Conservation (phyloP, 2,329 filamentous ascomycete species). For the Talaromyces sp. region DNA sequence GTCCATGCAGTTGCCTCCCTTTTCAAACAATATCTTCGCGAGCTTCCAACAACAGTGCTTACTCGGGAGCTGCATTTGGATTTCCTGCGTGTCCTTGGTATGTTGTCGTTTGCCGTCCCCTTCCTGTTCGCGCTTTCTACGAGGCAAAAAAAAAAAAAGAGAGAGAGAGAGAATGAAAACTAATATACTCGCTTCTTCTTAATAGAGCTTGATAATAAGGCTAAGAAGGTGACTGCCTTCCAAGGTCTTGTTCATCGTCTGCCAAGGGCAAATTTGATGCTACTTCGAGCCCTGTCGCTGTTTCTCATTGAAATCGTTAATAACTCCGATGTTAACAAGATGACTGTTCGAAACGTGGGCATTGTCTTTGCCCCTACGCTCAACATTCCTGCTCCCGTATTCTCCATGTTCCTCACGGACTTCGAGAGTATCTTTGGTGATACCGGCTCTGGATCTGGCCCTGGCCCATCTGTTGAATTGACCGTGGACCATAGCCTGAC, state of each 20-base stretch:
- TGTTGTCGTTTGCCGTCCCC: too few relatives aligned
- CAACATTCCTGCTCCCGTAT: constrained; percentile 93
- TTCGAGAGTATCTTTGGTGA: constrained; percentile 83
- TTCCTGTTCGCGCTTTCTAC: too few relatives aligned
- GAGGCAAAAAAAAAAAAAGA: too few relatives aligned
- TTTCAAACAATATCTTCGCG: constrained; percentile 89
- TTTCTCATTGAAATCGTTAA: constrained; percentile 93
- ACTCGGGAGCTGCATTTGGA: constrained; percentile 88
- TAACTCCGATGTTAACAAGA: constrained; percentile 89
- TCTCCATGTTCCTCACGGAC: constrained; percentile 90
- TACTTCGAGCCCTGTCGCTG: constrained; percentile 81
- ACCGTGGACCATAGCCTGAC: constrained; percentile 44
- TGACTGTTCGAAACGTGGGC: constrained; percentile 95
- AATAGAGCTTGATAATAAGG: constrained; percentile 70
- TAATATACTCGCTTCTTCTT: constrained; percentile 1
- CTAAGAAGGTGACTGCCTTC: constrained; percentile 76
- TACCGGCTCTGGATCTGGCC: constrained; percentile 49
- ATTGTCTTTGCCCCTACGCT: constrained; percentile 98
- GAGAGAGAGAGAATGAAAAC: too few relatives aligned
- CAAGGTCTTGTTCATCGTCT: constrained; percentile 78
- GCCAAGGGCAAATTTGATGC: constrained; percentile 75
- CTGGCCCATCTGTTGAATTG: constrained; percentile 44
- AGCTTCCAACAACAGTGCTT: constrained; percentile 86
- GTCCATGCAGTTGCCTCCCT: constrained; percentile 94
- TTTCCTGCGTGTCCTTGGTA: constrained; percentile 76